Base-by-base conservation (phyloP, 352 stramenopile genomes). In the Phytophthora foliorum region DNA sequence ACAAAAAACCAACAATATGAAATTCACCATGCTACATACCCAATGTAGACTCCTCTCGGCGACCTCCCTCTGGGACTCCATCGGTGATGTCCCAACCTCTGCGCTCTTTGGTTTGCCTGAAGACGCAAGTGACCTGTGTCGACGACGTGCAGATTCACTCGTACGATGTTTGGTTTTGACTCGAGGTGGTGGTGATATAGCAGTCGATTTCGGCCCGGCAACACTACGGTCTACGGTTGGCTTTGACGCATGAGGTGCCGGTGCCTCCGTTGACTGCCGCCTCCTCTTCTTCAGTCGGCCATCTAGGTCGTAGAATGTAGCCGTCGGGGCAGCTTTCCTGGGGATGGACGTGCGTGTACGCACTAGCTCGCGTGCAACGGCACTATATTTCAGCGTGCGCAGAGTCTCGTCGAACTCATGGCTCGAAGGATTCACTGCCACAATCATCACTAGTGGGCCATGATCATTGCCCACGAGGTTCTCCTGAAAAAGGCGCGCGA, bases 321-420 rank as follows among this genome's bases (percentile, higher is more conserved):
- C 63, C 11, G 70, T 55, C 19, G 72, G 51, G 14, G 71, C 62
- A 51, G 66, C 57, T 46, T 79, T 90, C 25, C 68, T 72, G 0
- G 75, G 58, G n/a, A 80, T 75, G 1, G 72, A 81, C 1, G 65
- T 69, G 6, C 72, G 76, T 10, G 66, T 67, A 10, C 97, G 88
- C 41, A 97, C 92, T 16, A 99, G 86, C 51, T 96, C 94, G 21
- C 93, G 91, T 5, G 97, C 95, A 57, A 97, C 86, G 0, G 92
- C 88, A 34, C 95, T 98, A 73, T 99, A 99, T 46, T 94, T 91
- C 2, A 99, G 78, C 13, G 98, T 98, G 19, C 98, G 95, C 27
- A 98, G 80, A 2, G 97, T 99, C 63, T 99, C 97, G 51, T 99
- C 96, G 76, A 98, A 99, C 58, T 99, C 97, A 55, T 90, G 77